Percentiles rank a stretch among this genome's conserved stretches.
Evolutionary conservation across 2,329 filamentous ascomycete species (phyloP).

Genomic region (Fusarium begoniae): DNA sequence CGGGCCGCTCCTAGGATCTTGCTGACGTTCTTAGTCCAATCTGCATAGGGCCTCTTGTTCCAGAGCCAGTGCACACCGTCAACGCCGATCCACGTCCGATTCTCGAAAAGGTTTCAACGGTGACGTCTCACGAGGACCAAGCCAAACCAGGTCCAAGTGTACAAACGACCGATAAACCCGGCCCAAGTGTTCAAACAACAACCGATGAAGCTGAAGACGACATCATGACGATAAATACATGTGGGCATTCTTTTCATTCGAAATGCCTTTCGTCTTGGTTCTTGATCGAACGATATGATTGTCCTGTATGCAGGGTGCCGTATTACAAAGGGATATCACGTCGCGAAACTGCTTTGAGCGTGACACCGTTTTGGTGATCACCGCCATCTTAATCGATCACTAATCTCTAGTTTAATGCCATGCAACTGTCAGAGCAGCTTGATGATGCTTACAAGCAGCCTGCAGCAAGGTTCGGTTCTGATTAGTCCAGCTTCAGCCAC

Average conservation of each 20-base stretch:
- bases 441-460: constrained; percentile 8
- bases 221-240: constrained; percentile 49
- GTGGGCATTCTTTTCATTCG: constrained; percentile 52
- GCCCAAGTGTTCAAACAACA: not conserved
- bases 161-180: not conserved
- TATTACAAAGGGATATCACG: constrained; percentile 43
- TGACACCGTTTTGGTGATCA: constrained; percentile 36
- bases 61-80: constrained; percentile 36
- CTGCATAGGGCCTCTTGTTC: constrained; percentile 46
- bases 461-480: not conserved
- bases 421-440: not conserved
- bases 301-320: constrained; percentile 50
- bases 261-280: constrained; percentile 53
- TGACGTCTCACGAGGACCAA: constrained; percentile 6
- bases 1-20: not conserved
- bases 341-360: constrained; percentile 22
- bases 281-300: constrained; percentile 48
- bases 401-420: constrained; percentile 3
- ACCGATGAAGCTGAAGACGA: constrained; percentile 34
- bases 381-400: constrained; percentile 1
- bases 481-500: constrained; percentile 4
- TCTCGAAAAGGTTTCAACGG: constrained; percentile 27
- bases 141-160: not conserved
- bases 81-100: constrained; percentile 21
- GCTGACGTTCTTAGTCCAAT: constrained; percentile 42